Evolutionary conservation across 164 flowering plant species (phyloP), one percentile per base, ranked within the genome.

Genomic region (Echeveria elegans): DNA sequence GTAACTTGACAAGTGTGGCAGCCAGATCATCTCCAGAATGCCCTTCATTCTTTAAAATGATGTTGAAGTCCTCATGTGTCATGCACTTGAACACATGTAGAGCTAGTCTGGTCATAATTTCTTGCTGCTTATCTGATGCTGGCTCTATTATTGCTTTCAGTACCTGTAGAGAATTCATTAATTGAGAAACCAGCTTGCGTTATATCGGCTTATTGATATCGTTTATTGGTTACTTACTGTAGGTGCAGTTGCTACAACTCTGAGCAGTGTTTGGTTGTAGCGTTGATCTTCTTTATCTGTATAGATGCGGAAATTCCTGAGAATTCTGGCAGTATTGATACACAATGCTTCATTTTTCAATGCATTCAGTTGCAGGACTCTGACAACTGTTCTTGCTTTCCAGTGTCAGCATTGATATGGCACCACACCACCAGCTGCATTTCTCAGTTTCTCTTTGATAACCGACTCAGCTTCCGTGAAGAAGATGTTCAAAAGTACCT

Each of bases 91-190:
- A 85, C 30, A 82, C 73, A 58, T 80, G 80, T 45, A 92, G 80
- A 40, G 86, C 91, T 63, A 91, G 77, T 64, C 98, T 96, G 21
- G 89, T 68, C 88, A 87, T 87, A 15, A 88, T 93, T 82, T 94
- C 98, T 63, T 83, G 95, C 24, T 81, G 68, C 69, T 86, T 89
- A n/a, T n/a, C n/a, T n/a, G n/a, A n/a, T n/a, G n/a, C n/a, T n/a
- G n/a, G n/a, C 74, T 75, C 68, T 53, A 16, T 10, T 30, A 85
- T 80, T 56, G 81, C 86, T 76, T 75, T 78, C 3, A 94, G 82
- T 26, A 87, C 87, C 98, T 94, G 88, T 63, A 8, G 50, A 18
- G 31, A 5, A 45, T 15, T 18, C 32, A 59, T 14, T 8, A 61
- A 34, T 61, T 61, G 2, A 29, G 19, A 29, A 61, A 61, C n/a